Conservation (phyloP, 495 filamentous ascomycete genomes). For the Neurospora sp. region DNA sequence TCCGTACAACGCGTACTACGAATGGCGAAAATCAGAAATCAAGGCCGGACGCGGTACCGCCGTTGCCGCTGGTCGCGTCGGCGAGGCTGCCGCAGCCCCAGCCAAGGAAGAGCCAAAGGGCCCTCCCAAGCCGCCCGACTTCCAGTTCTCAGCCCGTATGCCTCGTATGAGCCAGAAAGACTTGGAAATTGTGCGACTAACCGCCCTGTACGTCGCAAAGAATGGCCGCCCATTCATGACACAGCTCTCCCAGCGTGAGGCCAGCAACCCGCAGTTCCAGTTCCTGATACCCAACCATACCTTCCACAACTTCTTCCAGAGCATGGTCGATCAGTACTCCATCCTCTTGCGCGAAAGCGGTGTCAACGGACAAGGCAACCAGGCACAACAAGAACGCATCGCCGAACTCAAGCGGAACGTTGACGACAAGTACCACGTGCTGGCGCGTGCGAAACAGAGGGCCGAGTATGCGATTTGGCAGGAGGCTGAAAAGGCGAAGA, state of each 20-base stretch:
- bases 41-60: slow-evolving; percentile 70
- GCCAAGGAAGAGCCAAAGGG: slow-evolving; percentile 62
- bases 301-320: slow-evolving; percentile 87
- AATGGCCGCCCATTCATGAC: slow-evolving; percentile 89
- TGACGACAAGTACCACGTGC: slow-evolving; percentile 66
- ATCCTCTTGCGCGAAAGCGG: slow-evolving; percentile 64
- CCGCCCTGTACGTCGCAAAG: slow-evolving; percentile 82
- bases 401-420: slow-evolving; percentile 69
- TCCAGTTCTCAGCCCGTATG: slow-evolving; percentile 93
- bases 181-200: slow-evolving; percentile 83
- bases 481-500: slow-evolving; percentile 76
- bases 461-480: slow-evolving; percentile 82
- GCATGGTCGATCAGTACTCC: slow-evolving; percentile 90
- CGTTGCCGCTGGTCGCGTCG: slow-evolving; percentile 65
- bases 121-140: slow-evolving; percentile 78
- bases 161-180: slow-evolving; percentile 94
- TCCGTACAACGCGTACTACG: slow-evolving; percentile 78
- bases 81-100: slow-evolving; percentile 44
- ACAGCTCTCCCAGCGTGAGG: slow-evolving; percentile 73
- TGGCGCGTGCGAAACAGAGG: slow-evolving; percentile 70
- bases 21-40: slow-evolving; percentile 82
- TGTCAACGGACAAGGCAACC: slow-evolving; percentile 54
- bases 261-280: slow-evolving; percentile 91
- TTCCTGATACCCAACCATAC: slow-evolving; percentile 93
- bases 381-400: slow-evolving; percentile 57